A percentile compares a stretch with the other conserved stretches of the same genome.
Evolutionary conservation across 2,329 filamentous ascomycete species (phyloP).

Genomic region (Paracorniculantispora psalliotae): DNA sequence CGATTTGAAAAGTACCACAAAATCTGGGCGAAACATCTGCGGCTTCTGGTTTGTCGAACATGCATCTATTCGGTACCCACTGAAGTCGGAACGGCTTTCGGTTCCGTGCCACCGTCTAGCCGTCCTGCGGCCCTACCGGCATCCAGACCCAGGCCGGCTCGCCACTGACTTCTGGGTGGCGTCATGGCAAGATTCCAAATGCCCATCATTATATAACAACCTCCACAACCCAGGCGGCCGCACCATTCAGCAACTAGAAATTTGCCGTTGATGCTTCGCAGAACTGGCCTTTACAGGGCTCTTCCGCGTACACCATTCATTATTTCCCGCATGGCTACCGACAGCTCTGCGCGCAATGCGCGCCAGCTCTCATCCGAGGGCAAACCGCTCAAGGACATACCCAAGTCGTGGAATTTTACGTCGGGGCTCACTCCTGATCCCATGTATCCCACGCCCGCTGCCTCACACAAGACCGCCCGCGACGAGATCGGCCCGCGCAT

Average conservation of each 20-base stretch:
- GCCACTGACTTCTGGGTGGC: constrained; percentile 4
- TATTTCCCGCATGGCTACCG: constrained; percentile 9
- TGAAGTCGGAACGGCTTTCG: constrained; percentile 3
- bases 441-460: constrained; percentile 71
- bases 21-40: not conserved
- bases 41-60: not conserved
- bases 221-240: not conserved
- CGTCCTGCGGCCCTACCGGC: not conserved
- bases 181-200: constrained; percentile 10
- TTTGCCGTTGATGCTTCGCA: constrained; percentile 12
- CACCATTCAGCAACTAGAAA: not conserved
- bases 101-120: constrained; percentile 10
- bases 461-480: constrained; percentile 76
- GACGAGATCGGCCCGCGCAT: constrained; percentile 71
- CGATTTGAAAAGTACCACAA: not conserved
- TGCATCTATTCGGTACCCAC: not conserved
- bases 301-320: constrained; percentile 4
- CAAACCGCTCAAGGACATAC: constrained; percentile 48
- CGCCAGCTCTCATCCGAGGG: constrained; percentile 20
- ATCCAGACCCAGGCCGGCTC: not conserved
- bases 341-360: not conserved
- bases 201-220: not conserved
- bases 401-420: constrained; percentile 62
- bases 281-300: constrained; percentile 2
- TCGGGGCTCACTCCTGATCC: constrained; percentile 70